Base-by-base conservation (phyloP, 495 filamentous ascomycete species). In the Podospora tetraspora region DNA sequence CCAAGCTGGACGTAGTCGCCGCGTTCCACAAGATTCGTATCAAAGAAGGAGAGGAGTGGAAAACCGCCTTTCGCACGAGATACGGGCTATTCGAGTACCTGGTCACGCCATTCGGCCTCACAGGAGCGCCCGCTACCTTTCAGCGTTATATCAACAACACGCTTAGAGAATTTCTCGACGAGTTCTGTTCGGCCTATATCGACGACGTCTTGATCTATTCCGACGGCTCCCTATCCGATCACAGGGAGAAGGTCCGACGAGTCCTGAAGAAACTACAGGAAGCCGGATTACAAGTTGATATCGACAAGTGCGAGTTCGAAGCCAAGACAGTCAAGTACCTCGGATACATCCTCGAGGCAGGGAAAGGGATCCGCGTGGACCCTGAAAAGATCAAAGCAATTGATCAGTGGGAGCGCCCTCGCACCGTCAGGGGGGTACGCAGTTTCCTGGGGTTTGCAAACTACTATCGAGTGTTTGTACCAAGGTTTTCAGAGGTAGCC, bases 171-270 rank as follows among this genome's bases (percentile, higher is more conserved):
- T 19, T 29, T 6, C 25, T 66, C 3, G 24, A 66, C 24, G 12
- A 22, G 3, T 66, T 30, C 16, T 7, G 0, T 4, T 27, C 56
- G 8, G 56, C 19, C 4, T 66, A 59, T 34, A 16, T 66, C 10
- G n/a, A 66, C 27, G 56, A 66, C 23, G 58, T 66, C 24, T 16
- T 66, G 0, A 66, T 66, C 10, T 66, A 66, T 24, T 58, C n/a
- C 2, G 0, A 59, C 3, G 21, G 52, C 6, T 58, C 56, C 13
- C 10, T 11, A 21, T 19, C 22, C 29, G 27, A 66, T 21, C 12
- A 66, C 21, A 32, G 2, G 3, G 6, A 30, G 3, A 23, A 66
- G 11, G 56, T 66, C 12, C 56, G 43, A 7, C 5, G 58, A 23
- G 63, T 66, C 2, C 24, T 66, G 0, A 19, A 30, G 11, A n/a